These are phyloP conservation scores for Psilocybe sp. DNA, from an alignment of 768 basidiomycete species.

Conservation along the genomic window DNA sequence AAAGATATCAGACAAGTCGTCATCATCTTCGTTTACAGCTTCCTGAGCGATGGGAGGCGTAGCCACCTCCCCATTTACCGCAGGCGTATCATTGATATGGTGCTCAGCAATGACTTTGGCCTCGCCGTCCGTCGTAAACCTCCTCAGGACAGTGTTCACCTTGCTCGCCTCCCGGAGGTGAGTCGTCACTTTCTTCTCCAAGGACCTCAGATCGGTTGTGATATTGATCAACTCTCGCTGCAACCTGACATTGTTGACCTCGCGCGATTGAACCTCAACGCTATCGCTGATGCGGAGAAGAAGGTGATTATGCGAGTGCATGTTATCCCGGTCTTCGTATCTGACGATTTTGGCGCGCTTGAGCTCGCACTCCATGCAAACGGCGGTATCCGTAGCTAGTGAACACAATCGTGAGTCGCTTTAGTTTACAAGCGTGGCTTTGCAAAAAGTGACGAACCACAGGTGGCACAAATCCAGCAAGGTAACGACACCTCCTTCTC, in stretches of 20 bases:
- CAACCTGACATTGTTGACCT: background rate
- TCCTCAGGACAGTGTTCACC: too few relatives aligned
- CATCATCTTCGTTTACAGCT: too few relatives aligned
- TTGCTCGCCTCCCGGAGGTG: too few relatives aligned
- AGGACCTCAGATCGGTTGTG: too few relatives aligned
- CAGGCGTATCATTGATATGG: too few relatives aligned
- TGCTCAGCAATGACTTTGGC: too few relatives aligned
- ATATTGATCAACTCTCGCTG: background rate
- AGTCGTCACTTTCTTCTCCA: too few relatives aligned
- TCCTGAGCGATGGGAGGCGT: too few relatives aligned
- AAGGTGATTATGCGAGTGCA: slow-evolving; percentile 5
- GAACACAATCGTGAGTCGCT: background rate
- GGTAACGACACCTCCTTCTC: slow-evolving; percentile 1
- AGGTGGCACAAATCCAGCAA: slow-evolving; percentile 5
- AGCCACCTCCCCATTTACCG: too few relatives aligned
- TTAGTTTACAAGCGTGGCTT: background rate
- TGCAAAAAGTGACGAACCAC: background rate
- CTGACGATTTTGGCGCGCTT: background rate
- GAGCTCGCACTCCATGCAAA: slow-evolving; percentile 7
- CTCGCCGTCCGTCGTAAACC: too few relatives aligned
- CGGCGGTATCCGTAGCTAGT: slow-evolving; percentile 3
- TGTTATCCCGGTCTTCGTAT: background rate
- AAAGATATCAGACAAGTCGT: too few relatives aligned
- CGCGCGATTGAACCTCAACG: slow-evolving; percentile 1
- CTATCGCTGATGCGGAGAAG: slow-evolving; percentile 6